Conservation (phyloP, 192 early-diverging fungal genomes). For the Backusella morwellensis region DNA sequence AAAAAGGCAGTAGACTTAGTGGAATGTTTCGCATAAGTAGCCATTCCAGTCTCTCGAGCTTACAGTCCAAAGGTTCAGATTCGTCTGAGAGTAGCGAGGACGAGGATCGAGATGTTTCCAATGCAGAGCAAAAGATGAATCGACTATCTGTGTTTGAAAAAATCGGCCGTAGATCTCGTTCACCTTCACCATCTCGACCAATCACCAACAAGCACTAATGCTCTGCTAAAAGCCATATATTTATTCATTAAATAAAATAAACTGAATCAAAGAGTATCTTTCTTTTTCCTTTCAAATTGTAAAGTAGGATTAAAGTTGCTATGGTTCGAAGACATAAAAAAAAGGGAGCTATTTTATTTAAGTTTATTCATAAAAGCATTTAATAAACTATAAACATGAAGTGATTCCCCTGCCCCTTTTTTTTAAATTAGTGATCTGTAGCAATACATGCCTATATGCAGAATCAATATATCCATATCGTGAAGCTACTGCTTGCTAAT, state of each 20-base stretch:
- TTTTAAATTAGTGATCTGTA: neutral
- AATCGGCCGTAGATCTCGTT: conserved; percentile 18
- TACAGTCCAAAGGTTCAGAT: neutral
- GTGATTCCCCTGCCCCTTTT: neutral
- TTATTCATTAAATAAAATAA: neutral
- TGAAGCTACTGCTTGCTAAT: too few species aligned
- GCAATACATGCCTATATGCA: too few species aligned
- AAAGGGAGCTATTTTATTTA: neutral
- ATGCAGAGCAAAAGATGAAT: conserved; percentile 13
- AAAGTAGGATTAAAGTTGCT: neutral
- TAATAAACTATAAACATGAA: neutral
- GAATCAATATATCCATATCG: too few species aligned
- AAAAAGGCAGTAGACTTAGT: conserved; percentile 26
- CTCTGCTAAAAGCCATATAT: neutral
- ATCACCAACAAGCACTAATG: neutral
- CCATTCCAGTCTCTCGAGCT: neutral
- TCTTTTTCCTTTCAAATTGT: neutral
- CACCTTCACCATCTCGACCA: conserved; percentile 17
- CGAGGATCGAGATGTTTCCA: conserved; percentile 5
- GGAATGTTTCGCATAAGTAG: conserved; percentile 17
- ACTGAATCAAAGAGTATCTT: neutral
- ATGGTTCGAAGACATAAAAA: neutral
- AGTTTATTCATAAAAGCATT: neutral
- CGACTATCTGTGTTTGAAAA: conserved; percentile 22
- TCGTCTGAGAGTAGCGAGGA: conserved; percentile 1